These are phyloP conservation scores for Cruciata laevipes DNA, from an alignment of 257 asterid genomes.

Conservation along the genomic window DNA sequence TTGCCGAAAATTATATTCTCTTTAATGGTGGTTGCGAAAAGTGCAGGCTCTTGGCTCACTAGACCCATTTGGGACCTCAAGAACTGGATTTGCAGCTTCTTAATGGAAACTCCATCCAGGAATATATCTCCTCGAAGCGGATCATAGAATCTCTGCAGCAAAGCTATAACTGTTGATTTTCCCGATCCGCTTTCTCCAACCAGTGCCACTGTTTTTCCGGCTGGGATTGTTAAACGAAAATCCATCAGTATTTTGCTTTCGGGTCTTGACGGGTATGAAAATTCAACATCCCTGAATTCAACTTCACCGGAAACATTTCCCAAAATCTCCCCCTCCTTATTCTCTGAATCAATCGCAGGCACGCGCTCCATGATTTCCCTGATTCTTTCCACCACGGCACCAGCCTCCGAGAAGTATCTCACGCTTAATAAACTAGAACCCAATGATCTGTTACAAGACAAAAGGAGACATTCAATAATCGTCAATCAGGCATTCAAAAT, in stretches of 20 bases:
- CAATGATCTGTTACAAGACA: conserved; percentile 37
- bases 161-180: conserved; percentile 72
- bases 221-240: conserved; percentile 56
- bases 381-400: conserved; percentile 67
- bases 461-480: not conserved
- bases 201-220: conserved; percentile 71
- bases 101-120: conserved; percentile 63
- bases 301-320: conserved; percentile 57
- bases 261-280: conserved; percentile 72
- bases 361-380: conserved; percentile 53
- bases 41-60: conserved; percentile 92
- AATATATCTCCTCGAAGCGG: conserved; percentile 65
- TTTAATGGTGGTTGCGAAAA: conserved; percentile 77
- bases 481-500: not conserved
- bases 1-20: conserved; percentile 85
- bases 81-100: conserved; percentile 76
- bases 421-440: conserved; percentile 73
- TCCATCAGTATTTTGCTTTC: conserved; percentile 55
- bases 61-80: conserved; percentile 92
- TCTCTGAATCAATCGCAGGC: conserved; percentile 72
- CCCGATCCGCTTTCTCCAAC: conserved; percentile 95
- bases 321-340: conserved; percentile 45
- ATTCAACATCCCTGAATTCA: conserved; percentile 49
- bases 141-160: conserved; percentile 77
- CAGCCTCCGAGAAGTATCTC: conserved; percentile 71